Evolutionary conservation across 495 filamentous ascomycete genomes (phyloP).

Genomic region (Podospora tetraspora): DNA sequence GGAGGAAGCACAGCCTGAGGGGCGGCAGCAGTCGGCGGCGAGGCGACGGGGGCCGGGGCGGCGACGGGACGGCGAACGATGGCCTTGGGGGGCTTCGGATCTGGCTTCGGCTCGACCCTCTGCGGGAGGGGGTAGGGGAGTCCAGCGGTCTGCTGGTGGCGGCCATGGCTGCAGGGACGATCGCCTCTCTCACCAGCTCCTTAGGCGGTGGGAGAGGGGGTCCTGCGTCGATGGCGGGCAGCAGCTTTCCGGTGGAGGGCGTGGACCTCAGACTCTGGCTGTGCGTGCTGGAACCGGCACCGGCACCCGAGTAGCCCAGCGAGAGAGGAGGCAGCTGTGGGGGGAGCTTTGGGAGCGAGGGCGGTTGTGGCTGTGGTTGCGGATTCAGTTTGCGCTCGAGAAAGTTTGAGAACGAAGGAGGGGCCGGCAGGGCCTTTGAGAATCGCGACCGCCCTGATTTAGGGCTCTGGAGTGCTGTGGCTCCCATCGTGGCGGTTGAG

Average conservation of each 20-base stretch:
- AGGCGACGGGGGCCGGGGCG: constrained; percentile 8
- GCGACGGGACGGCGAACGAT: constrained; percentile 31
- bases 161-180: constrained; percentile 15
- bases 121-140: constrained; percentile 26
- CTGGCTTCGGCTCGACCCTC: constrained; percentile 4
- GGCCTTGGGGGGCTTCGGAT: constrained; percentile 15
- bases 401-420: constrained; percentile 20
- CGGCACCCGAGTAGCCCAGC: neutral
- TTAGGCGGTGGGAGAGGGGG: constrained; percentile 25
- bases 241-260: constrained; percentile 13
- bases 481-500: constrained; percentile 23
- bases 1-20: neutral
- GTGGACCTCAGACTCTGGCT: neutral
- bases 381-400: constrained; percentile 12
- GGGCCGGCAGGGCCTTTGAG: constrained; percentile 33
- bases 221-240: constrained; percentile 12
- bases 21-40: constrained; percentile 2
- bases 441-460: constrained; percentile 32
- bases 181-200: constrained; percentile 9
- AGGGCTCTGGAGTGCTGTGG: constrained; percentile 26
- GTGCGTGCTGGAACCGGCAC: neutral
- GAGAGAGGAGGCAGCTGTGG: constrained; percentile 16
- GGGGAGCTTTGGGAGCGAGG: neutral
- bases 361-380: neutral
- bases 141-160: constrained; percentile 17